Evolutionary conservation across 768 basidiomycete genomes (phyloP).

Genomic region (Hypholoma fasciculare): DNA sequence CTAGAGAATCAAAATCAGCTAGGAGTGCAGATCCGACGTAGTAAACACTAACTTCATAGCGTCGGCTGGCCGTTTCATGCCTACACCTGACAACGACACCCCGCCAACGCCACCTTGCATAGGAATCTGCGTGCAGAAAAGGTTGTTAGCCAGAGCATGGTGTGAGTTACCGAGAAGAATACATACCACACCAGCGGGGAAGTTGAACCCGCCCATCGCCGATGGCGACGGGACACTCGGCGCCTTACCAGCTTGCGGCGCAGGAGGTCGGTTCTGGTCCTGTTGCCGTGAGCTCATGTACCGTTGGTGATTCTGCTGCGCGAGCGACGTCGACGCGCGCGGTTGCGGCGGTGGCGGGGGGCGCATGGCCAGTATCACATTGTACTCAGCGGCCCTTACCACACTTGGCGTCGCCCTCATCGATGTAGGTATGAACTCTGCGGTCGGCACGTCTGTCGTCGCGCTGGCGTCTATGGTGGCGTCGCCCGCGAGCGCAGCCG

Average conservation of each 20-base stretch:
- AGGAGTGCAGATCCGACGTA: not conserved
- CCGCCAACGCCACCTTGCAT: conserved; percentile 3
- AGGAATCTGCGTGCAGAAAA: conserved; percentile 10
- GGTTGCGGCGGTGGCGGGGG: conserved; percentile 9
- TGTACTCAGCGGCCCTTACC: not conserved
- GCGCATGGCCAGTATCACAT: conserved; percentile 4
- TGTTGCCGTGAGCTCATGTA: conserved; percentile 10
- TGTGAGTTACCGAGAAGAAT: not conserved
- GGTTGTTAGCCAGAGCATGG: not conserved
- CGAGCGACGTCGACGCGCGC: conserved; percentile 11
- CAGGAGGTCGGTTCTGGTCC: conserved; percentile 15
- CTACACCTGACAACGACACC: conserved; percentile 14
- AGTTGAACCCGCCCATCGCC: conserved; percentile 51
- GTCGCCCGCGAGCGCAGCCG: conserved; percentile 14
- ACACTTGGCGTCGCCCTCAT: not conserved
- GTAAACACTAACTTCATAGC: conserved; percentile 18
- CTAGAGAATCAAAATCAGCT: not conserved
- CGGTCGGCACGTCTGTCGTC: not conserved
- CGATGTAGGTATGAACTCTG: not conserved
- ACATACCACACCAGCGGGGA: conserved; percentile 41
- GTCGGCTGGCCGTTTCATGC: conserved; percentile 36
- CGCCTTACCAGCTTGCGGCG: conserved; percentile 10
- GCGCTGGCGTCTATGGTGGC: not conserved
- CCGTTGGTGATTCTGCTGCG: conserved; percentile 20
- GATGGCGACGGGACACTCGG: conserved; percentile 26